Conservation (phyloP, 352 stramenopile genomes). For the Globisporangium paroecandrum region DNA sequence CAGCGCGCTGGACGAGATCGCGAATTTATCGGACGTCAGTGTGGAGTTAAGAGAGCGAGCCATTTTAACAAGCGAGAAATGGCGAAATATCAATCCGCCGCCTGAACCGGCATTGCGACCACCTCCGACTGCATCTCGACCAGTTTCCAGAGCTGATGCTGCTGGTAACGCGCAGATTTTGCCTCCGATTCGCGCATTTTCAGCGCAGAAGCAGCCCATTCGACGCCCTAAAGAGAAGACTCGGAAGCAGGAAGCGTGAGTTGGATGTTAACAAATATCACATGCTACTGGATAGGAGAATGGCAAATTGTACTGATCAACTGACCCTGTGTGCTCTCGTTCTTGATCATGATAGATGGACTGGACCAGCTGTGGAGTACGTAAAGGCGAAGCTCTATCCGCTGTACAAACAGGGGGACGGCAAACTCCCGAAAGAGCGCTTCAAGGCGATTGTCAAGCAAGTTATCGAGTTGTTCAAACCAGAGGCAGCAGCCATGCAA, state of each 20-base stretch:
- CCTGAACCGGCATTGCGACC: slow-evolving; percentile 7
- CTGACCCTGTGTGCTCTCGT: background rate
- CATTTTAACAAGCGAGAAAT: slow-evolving; percentile 37
- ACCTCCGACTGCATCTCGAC: slow-evolving; percentile 17
- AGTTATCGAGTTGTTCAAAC: slow-evolving; percentile 51
- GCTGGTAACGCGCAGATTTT: slow-evolving; percentile 20
- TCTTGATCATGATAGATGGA: slow-evolving; percentile 19
- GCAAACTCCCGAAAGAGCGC: slow-evolving; percentile 63
- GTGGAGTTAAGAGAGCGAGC: slow-evolving; percentile 37
- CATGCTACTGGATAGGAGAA: background rate
- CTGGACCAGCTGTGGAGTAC: slow-evolving; percentile 68
- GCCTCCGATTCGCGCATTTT: slow-evolving; percentile 44
- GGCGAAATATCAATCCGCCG: slow-evolving; percentile 42
- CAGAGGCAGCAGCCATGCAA: slow-evolving; percentile 57
- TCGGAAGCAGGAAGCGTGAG: slow-evolving; percentile 45
- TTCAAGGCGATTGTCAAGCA: slow-evolving; percentile 83
- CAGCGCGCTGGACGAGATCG: slow-evolving; percentile 30
- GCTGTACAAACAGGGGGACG: slow-evolving; percentile 59
- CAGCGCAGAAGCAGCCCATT: slow-evolving; percentile 29
- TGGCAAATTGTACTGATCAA: slow-evolving; percentile 3
- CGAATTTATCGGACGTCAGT: slow-evolving; percentile 26
- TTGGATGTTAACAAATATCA: slow-evolving; percentile 7
- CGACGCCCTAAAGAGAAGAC: slow-evolving; percentile 35
- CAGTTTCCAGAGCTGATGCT: slow-evolving; percentile 13
- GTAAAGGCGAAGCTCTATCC: slow-evolving; percentile 81